Base-by-base conservation (phyloP, 345 rosid genomes). In the Ailanthus altissimus region DNA sequence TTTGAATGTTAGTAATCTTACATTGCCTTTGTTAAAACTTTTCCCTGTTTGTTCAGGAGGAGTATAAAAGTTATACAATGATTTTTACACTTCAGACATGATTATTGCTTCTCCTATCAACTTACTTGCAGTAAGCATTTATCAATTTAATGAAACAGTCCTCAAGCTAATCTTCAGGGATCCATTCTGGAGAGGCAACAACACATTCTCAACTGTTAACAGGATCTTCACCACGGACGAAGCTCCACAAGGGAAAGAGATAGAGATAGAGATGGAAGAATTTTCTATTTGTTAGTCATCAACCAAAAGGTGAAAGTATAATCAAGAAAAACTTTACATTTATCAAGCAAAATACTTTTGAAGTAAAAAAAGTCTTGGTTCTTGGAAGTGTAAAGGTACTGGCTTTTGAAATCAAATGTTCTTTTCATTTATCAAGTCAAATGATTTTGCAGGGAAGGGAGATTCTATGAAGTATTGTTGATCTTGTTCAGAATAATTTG, bases 391-490 rank as follows among this genome's bases (percentile, higher is more conserved):
- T 20, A 51, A 59, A 63, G 54, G 56, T 65, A 53, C 42, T 68
- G 66, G 67, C 58, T 68, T 45, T 67, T 47, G 46, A 59, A 43
- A 36, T 66, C 71, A 1, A 36, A 50, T 58, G 18, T 60, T 75
- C 69, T 60, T 67, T 64, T 73, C 38, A 74, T 69, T 77, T 51
- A 70, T 67, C 57, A 43, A 74, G 51, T 77, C 51, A 46, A 26
- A 13, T 81, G 77, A 70, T 21, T 58, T 45, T 86, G 73, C 90
- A 96, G 99, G 99, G 99, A 76, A 88, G 99, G 86, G 99, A 96
- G 82, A 96, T 96, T 84, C 92, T 96, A 63, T 94, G 91, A 76
- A 90, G 97, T 77, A 93, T 98, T 0, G 98, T 96, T 75, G 97
- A 96, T 84, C 95, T 96, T 83, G 99, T 93, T 71, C 94, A 96